Conservation (phyloP, 331 rosid genomes). For the Dryas integrifolia region DNA sequence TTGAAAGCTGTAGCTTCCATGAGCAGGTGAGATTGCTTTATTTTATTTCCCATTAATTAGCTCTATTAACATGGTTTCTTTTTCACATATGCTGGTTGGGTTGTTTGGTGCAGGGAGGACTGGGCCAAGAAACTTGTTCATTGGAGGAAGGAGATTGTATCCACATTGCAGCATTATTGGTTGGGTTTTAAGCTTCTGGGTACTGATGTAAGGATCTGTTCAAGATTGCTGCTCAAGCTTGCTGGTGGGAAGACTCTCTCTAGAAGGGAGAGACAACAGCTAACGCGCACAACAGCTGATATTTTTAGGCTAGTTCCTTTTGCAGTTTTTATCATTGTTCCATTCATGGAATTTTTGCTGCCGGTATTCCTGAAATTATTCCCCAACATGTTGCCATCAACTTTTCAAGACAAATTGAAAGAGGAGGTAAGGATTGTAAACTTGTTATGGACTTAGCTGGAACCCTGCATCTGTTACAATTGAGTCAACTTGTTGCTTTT, state of each 20-base stretch:
- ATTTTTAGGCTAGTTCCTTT: constrained; percentile 89
- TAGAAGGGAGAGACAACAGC: constrained; percentile 88
- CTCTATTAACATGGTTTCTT: constrained; percentile 1
- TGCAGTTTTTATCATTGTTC: constrained; percentile 82
- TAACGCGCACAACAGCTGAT: constrained; percentile 83
- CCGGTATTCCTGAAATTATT: constrained; percentile 81
- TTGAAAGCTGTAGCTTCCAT: constrained; percentile 70
- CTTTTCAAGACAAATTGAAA: constrained; percentile 92
- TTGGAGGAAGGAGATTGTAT: constrained; percentile 71
- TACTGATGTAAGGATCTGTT: constrained; percentile 79
- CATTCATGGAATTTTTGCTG: constrained; percentile 84
- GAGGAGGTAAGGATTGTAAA: constrained; percentile 57
- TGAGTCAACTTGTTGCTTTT: neutral
- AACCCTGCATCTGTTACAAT: neutral
- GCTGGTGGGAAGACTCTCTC: constrained; percentile 89
- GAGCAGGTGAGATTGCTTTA: constrained; percentile 59
- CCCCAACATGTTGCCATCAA: constrained; percentile 95
- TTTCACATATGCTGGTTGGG: neutral
- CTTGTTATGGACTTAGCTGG: neutral
- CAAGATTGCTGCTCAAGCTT: constrained; percentile 77
- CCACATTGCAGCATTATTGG: constrained; percentile 91
- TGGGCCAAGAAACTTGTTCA: constrained; percentile 83
- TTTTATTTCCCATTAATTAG: constrained; percentile 8
- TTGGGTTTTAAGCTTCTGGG: constrained; percentile 80
- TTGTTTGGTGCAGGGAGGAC: constrained; percentile 61